Conservation (phyloP, 768 basidiomycete species). For the Russula vinacea region DNA sequence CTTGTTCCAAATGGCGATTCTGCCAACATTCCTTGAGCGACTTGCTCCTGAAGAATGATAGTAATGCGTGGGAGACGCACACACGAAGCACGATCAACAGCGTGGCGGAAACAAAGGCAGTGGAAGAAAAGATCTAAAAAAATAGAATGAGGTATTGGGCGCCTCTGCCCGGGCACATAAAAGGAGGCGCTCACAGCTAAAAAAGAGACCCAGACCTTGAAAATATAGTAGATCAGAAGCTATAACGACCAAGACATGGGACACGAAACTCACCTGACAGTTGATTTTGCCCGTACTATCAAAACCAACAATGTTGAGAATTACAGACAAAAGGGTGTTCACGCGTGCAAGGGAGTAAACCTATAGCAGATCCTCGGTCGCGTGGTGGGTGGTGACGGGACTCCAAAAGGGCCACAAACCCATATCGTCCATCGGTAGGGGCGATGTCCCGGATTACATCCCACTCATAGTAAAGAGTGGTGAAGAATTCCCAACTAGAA, state of each 20-base stretch:
- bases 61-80: neutral
- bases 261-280: slow-evolving; percentile 9
- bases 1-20: slow-evolving; percentile 15
- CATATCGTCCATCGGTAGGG: slow-evolving; percentile 6
- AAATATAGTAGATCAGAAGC: neutral
- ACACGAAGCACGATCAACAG: slow-evolving; percentile 9
- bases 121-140: neutral
- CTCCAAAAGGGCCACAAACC: neutral
- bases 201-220: neutral
- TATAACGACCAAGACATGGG: neutral
- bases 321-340: neutral
- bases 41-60: neutral
- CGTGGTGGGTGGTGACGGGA: neutral
- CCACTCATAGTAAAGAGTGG: slow-evolving; percentile 3
- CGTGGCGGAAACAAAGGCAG: neutral
- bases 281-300: neutral
- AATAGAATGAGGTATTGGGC: neutral
- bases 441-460: neutral
- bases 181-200: neutral
- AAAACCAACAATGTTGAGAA: neutral
- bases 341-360: slow-evolving; percentile 17
- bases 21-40: neutral
- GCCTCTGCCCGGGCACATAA: too few relatives aligned
- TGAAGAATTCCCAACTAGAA: slow-evolving; percentile 10
- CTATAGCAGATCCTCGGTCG: neutral